phyloP scores from a whole-genome alignment of 139 green algal genomes.

The Nannochloris sp. region DNA sequence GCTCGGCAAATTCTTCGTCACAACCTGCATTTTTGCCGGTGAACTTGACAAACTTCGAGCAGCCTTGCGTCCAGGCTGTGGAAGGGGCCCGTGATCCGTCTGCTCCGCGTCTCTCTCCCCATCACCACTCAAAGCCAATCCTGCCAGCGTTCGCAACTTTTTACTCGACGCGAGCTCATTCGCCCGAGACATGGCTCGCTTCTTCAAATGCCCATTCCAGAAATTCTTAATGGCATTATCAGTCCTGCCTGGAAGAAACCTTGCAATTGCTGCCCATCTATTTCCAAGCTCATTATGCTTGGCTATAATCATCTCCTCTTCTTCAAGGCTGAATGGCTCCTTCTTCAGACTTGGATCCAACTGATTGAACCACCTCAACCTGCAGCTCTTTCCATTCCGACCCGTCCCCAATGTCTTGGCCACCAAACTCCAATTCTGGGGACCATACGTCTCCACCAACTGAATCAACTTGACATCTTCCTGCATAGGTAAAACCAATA shows the following conservation, averaged over 20 bases:
- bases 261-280: slow-evolving; percentile 62
- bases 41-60: background rate
- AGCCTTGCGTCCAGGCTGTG: background rate
- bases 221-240: slow-evolving; percentile 86
- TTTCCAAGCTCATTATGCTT: slow-evolving; percentile 38
- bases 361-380: slow-evolving; percentile 74
- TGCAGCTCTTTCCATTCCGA: slow-evolving; percentile 74
- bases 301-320: slow-evolving; percentile 41
- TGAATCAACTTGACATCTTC: slow-evolving; percentile 37
- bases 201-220: slow-evolving; percentile 54
- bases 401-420: slow-evolving; percentile 44
- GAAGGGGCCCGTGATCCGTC: background rate
- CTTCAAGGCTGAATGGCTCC: slow-evolving; percentile 54
- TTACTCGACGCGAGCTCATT: slow-evolving; percentile 18
- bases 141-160: slow-evolving; percentile 17
- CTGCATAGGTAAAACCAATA: slow-evolving; percentile 8
- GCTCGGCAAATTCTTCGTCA: background rate
- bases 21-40: background rate
- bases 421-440: slow-evolving; percentile 40
- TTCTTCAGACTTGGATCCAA: slow-evolving; percentile 58
- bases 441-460: slow-evolving; percentile 33
- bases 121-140: slow-evolving; percentile 16
- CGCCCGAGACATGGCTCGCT: background rate
- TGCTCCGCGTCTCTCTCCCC: slow-evolving; percentile 7
- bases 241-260: slow-evolving; percentile 55